Base-by-base conservation (phyloP, 2,329 filamentous ascomycete species). In the Pseudogymnoascus sp. region DNA sequence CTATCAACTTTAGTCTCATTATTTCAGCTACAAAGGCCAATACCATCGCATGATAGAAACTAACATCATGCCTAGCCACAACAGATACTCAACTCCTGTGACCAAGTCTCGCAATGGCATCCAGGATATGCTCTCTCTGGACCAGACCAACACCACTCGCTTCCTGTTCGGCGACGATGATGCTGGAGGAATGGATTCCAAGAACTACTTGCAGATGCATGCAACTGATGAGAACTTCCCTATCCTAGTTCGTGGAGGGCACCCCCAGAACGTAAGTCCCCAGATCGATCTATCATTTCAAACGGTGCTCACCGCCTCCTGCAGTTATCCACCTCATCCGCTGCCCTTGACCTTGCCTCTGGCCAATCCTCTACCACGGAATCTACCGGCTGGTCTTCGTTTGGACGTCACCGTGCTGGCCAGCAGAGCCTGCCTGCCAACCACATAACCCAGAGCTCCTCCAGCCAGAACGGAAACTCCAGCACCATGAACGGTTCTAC, bases 21-120 rank as follows among this genome's bases (percentile, higher is more conserved):
- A 57, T 48, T 39, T 59, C 35, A 45, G 8, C 45, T 57, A 59
- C 23, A 33, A 15, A 58, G 45, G 48, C 59, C 59, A 63, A 19
- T 48, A 60, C 33, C 60, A 38, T 61, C 57, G 61, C 59, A 30
- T 59, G 9, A 41, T 39, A 45, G 15, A 19, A 30, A n/a, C 62
- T 64, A 61, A 67, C 62, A 63, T n/a, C 62, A 63, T 60, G 61
- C 64, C 67, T 67, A 95, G 90, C 66, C 79, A 86, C 62, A 95
- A 96, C 72, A 88, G 92, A 65, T 95, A 95, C 74, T 96, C 92
- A 3, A 92, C 96, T 88, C 92, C 92, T 30, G 88, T 92, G 58
- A 90, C 88, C 55, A 81, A 82, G 62, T 83, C 85, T 65, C 82
- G 86, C 65, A 84, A 79, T 65, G 82, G 86, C 63, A 75, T 84